phyloP scores from a whole-genome alignment of 345 rosid genomes.

The Limnanthes douglasii region DNA sequence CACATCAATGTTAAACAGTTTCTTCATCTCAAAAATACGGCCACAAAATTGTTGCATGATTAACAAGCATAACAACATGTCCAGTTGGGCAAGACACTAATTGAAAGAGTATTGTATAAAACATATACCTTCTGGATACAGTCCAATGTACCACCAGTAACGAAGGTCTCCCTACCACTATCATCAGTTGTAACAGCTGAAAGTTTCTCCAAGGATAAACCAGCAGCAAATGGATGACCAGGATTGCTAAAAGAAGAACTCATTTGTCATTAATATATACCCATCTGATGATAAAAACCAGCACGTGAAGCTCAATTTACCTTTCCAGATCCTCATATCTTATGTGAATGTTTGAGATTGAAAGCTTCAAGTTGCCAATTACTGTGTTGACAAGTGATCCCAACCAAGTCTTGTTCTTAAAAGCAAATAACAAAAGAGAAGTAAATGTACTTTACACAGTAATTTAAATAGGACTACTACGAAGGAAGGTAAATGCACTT shows the following conservation, averaged over 20 bases:
- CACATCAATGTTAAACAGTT: too few species aligned
- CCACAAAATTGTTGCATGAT: background rate
- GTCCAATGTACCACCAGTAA: constrained; percentile 66
- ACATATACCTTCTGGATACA: constrained; percentile 61
- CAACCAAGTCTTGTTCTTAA: constrained; percentile 88
- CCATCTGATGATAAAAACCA: constrained; percentile 5
- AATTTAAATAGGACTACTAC: too few species aligned
- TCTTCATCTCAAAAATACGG: too few species aligned
- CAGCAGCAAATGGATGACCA: constrained; percentile 82
- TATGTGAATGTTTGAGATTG: constrained; percentile 91
- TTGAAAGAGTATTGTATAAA: background rate
- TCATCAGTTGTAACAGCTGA: constrained; percentile 88
- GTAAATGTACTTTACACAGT: too few species aligned
- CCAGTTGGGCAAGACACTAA: background rate
- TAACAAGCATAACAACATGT: background rate
- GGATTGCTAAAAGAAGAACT: constrained; percentile 49
- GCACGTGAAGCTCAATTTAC: constrained; percentile 14
- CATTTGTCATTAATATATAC: constrained; percentile 5
- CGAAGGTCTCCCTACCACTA: constrained; percentile 79
- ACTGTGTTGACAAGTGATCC: constrained; percentile 90
- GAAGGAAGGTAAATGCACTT: too few species aligned
- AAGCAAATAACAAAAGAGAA: constrained; percentile 18
- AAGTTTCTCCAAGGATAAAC: constrained; percentile 80
- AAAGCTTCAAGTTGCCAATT: constrained; percentile 92
- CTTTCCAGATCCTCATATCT: constrained; percentile 98